phyloP scores from a whole-genome alignment of 768 basidiomycete genomes.

The Boletus reticuloceps region DNA sequence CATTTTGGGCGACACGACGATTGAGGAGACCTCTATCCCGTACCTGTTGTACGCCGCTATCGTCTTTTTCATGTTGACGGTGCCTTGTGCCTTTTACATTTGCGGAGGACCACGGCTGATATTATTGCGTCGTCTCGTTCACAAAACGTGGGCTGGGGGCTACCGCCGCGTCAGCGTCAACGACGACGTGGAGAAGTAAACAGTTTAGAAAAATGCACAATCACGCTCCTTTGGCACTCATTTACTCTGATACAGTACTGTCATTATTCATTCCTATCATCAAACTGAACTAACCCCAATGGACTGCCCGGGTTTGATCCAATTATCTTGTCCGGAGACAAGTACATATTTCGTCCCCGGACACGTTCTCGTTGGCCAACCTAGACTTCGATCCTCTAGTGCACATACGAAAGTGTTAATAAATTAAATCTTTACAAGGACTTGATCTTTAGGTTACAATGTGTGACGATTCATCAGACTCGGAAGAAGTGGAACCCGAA shows the following conservation, averaged over 20 bases:
- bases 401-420: too few relatives aligned
- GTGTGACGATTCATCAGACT: too few relatives aligned
- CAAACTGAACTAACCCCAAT: neutral
- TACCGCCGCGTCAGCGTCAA: conserved; percentile 47
- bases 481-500: too few relatives aligned
- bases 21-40: conserved; percentile 1
- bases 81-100: conserved; percentile 43
- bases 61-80: conserved; percentile 41
- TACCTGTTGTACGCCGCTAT: conserved; percentile 21
- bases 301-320: too few relatives aligned
- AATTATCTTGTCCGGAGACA: too few relatives aligned
- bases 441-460: too few relatives aligned
- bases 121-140: conserved; percentile 40
- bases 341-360: too few relatives aligned
- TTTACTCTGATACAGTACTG: neutral
- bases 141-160: conserved; percentile 31
- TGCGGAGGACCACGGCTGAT: conserved; percentile 40
- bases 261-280: neutral
- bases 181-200: conserved; percentile 52
- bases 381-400: too few relatives aligned
- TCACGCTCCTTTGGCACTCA: neutral
- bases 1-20: neutral
- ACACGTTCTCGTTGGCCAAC: too few relatives aligned
- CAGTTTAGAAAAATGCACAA: neutral
- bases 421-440: too few relatives aligned